These are phyloP conservation scores for Yamagishiella unicocca DNA, from an alignment of 139 green algal species.

Conservation along the genomic window DNA sequence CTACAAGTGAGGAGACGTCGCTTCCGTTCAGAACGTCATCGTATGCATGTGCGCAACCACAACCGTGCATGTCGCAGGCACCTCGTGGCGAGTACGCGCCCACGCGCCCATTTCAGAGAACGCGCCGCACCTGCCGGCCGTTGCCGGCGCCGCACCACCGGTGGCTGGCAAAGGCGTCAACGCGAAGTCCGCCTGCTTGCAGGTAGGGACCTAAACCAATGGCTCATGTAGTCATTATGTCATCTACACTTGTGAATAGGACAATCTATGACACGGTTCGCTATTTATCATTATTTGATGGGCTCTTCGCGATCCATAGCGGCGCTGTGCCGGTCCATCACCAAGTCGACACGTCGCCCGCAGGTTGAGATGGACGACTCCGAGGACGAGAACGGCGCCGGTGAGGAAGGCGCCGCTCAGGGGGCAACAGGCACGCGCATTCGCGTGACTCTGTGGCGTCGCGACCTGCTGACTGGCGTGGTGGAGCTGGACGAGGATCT, in stretches of 20 bases:
- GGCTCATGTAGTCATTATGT: neutral
- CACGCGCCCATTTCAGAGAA: neutral
- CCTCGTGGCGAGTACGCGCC: slow-evolving; percentile 6
- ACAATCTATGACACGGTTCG: neutral
- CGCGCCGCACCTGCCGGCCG: neutral
- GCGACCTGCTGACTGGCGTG: slow-evolving; percentile 39
- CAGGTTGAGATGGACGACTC: slow-evolving; percentile 28
- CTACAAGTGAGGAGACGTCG: no score
- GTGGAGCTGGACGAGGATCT: slow-evolving; percentile 25
- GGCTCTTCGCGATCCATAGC: neutral
- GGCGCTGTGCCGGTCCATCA: neutral
- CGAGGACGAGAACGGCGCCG: neutral
- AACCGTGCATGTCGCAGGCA: neutral
- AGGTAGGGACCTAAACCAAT: neutral
- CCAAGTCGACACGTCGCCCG: no score
- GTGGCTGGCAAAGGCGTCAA: neutral
- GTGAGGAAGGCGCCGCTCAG: neutral
- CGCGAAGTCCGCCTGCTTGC: neutral
- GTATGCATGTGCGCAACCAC: neutral
- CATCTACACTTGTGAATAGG: neutral
- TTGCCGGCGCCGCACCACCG: neutral
- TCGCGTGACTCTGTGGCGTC: slow-evolving; percentile 28
- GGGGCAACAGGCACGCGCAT: neutral
- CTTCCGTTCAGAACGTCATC: neutral
- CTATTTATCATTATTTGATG: neutral